Conservation (phyloP, 768 basidiomycete genomes). For the Russula vinacea region DNA sequence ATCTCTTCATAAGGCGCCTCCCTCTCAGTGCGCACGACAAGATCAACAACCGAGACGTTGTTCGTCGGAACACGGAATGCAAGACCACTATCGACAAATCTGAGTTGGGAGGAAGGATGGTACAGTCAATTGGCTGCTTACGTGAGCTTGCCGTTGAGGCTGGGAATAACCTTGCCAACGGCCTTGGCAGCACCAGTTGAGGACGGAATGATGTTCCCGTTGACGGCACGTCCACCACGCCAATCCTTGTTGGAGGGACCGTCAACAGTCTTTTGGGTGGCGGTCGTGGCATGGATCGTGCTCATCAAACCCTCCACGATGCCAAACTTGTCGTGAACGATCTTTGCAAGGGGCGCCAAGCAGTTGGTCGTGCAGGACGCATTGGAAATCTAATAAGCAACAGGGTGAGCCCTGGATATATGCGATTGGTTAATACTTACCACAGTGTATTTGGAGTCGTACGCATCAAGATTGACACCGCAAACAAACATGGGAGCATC, state of each 20-base stretch:
- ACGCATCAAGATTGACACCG: constrained; percentile 92
- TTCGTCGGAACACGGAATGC: constrained; percentile 96
- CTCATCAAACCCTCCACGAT: constrained; percentile 98
- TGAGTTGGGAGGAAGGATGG: constrained; percentile 11
- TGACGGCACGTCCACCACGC: constrained; percentile 94
- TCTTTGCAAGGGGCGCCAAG: constrained; percentile 97
- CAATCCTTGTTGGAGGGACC: constrained; percentile 95
- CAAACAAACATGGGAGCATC: constrained; percentile 94
- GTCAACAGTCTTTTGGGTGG: constrained; percentile 93
- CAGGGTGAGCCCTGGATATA: not conserved
- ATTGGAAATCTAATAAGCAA: constrained; percentile 74
- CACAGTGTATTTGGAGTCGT: constrained; percentile 85
- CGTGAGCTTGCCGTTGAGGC: constrained; percentile 97
- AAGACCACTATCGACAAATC: constrained; percentile 58
- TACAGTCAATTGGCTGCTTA: constrained; percentile 40
- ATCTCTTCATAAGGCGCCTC: constrained; percentile 82
- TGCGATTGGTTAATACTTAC: constrained; percentile 43
- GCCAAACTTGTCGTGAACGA: constrained; percentile 94
- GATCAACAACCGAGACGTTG: constrained; percentile 97
- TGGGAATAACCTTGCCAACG: constrained; percentile 96
- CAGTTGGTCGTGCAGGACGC: constrained; percentile 99
- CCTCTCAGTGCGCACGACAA: constrained; percentile 91
- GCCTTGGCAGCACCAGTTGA: constrained; percentile 99
- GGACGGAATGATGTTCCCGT: constrained; percentile 98
- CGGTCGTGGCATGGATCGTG: constrained; percentile 95